Evolutionary conservation across 1,284 basidiomycete species (phyloP).

Genomic region (Sphaerobolus stellatus): DNA sequence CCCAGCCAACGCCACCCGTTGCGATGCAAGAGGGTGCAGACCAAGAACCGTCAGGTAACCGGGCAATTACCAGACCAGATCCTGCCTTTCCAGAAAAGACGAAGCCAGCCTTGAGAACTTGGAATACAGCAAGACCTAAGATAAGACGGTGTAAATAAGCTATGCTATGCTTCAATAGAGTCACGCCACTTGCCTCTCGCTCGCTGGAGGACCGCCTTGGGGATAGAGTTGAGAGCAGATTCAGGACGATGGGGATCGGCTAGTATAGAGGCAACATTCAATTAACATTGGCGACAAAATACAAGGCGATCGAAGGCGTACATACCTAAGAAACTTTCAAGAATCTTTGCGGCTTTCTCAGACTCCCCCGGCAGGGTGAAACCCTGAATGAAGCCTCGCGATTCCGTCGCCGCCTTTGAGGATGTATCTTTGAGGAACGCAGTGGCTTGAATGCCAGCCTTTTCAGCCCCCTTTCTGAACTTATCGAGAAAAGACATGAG

Average conservation of each 20-base stretch:
- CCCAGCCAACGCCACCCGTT: slow-evolving; percentile 95
- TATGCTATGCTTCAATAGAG: not conserved
- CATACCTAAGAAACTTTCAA: slow-evolving; percentile 86
- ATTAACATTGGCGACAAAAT: not conserved
- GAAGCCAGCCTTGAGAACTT: slow-evolving; percentile 92
- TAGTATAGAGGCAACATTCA: slow-evolving; percentile 32
- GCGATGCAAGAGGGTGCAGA: slow-evolving; percentile 96
- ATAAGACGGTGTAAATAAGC: slow-evolving; percentile 8
- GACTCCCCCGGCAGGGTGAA: slow-evolving; percentile 87
- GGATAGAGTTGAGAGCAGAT: slow-evolving; percentile 92
- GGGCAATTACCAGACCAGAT: slow-evolving; percentile 90
- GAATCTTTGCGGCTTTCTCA: slow-evolving; percentile 88
- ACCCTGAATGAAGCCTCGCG: slow-evolving; percentile 74
- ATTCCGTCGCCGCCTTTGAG: slow-evolving; percentile 66
- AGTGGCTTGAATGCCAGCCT: slow-evolving; percentile 77
- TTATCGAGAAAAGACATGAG: slow-evolving; percentile 72
- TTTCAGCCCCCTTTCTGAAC: slow-evolving; percentile 76
- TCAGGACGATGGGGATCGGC: slow-evolving; percentile 88
- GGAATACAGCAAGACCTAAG: slow-evolving; percentile 90
- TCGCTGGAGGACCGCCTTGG: slow-evolving; percentile 87
- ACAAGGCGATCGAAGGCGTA: slow-evolving; percentile 14
- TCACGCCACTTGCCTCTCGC: slow-evolving; percentile 67
- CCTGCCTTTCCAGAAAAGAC: slow-evolving; percentile 96
- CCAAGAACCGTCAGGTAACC: slow-evolving; percentile 96
- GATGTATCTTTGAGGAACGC: slow-evolving; percentile 68